Evolutionary conservation across 2,329 filamentous ascomycete species (phyloP).

Genomic region (Neophaeococcomyces aloes): DNA sequence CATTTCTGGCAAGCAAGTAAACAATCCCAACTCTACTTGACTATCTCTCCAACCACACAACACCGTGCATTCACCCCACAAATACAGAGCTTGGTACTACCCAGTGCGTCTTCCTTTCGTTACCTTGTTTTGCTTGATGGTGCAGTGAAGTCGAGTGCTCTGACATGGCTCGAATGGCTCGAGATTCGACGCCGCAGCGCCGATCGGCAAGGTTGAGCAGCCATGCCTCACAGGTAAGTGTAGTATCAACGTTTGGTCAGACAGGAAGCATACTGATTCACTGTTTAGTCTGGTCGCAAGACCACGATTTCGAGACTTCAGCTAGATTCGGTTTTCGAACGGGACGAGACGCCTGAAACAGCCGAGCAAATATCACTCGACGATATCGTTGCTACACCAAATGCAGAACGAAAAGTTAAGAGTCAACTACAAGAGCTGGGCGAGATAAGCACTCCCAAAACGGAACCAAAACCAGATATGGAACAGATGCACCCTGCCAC

Average conservation of each 20-base stretch:
- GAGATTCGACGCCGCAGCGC: constrained; percentile 8
- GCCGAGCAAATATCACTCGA: constrained; percentile 24
- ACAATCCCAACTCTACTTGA: no score
- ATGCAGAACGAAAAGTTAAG: constrained; percentile 24
- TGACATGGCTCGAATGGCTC: constrained; percentile 7
- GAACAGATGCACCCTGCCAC: constrained; percentile 90
- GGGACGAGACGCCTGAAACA: constrained; percentile 33
- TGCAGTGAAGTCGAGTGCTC: no score
- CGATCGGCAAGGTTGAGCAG: constrained; percentile 3
- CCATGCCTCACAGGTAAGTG: neutral
- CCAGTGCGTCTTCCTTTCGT: no score
- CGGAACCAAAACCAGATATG: constrained; percentile 57
- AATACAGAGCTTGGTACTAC: no score
- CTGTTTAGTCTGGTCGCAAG: constrained; percentile 14
- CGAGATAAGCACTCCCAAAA: constrained; percentile 48
- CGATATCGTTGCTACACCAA: constrained; percentile 25
- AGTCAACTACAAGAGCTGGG: constrained; percentile 28
- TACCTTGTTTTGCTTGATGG: no score
- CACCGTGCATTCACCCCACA: no score
- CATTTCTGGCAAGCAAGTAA: no score
- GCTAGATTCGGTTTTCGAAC: constrained; percentile 38
- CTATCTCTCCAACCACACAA: no score
- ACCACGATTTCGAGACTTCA: constrained; percentile 22
- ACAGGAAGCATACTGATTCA: neutral
- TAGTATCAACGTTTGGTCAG: neutral